phyloP scores from a whole-genome alignment of 2,329 filamentous ascomycete genomes.

The Microsporum ferrugineum region DNA sequence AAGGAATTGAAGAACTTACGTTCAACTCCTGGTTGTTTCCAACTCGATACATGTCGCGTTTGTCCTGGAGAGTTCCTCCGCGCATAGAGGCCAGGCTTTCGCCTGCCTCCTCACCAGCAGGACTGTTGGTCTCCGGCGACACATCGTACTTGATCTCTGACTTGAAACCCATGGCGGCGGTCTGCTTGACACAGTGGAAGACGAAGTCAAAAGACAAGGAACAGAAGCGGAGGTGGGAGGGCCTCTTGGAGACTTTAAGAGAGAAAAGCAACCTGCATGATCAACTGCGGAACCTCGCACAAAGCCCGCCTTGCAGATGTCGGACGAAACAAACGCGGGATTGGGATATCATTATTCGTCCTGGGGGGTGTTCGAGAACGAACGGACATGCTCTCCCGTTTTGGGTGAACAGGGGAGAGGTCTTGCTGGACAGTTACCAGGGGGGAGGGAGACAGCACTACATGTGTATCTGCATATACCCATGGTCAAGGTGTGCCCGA shows the following conservation, averaged over 20 bases:
- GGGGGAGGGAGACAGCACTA: not conserved
- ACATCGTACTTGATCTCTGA: not conserved
- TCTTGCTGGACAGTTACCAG: not conserved
- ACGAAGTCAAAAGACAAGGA: not conserved
- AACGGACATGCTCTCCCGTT: not conserved
- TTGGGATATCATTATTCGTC: not conserved
- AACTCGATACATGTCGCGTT: constrained; percentile 26
- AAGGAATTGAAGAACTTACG: constrained; percentile 11
- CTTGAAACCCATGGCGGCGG: not conserved
- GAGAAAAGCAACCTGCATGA: not conserved
- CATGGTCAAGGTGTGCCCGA: not conserved
- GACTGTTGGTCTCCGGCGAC: not conserved
- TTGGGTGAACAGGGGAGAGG: not conserved
- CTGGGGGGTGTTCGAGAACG: not conserved
- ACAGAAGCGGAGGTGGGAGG: not conserved
- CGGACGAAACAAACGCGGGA: not conserved
- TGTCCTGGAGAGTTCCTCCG: constrained; percentile 21
- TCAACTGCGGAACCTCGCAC: not conserved
- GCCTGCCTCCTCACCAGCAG: not conserved
- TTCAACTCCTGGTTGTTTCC: constrained; percentile 25
- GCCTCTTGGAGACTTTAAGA: not conserved
- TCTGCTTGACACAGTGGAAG: not conserved
- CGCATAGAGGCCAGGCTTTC: not conserved
- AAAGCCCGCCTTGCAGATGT: not conserved
- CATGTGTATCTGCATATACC: not conserved